Conservation (phyloP, 495 filamentous ascomycete species). For the Tuber microsphaerosporum region DNA sequence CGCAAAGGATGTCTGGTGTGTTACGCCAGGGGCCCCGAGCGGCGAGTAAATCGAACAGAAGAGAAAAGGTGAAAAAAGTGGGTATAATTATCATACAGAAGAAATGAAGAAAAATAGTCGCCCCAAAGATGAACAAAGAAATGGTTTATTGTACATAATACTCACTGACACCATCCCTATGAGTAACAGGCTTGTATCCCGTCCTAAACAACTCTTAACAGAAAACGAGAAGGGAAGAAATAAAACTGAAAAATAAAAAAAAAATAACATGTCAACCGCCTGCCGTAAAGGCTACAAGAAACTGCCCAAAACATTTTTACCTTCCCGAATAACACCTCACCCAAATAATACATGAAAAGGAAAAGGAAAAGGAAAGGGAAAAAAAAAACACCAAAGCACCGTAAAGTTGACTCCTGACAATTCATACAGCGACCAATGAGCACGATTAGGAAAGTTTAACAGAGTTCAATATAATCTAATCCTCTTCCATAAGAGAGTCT, state of each 20-base stretch:
- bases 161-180: not conserved
- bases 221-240: constrained; percentile 23
- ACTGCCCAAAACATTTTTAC: constrained; percentile 17
- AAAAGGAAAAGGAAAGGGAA: not conserved
- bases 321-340: constrained; percentile 28
- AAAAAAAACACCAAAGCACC: not conserved
- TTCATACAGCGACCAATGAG: constrained; percentile 14
- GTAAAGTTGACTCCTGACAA: constrained; percentile 23
- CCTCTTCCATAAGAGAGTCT: constrained; percentile 40
- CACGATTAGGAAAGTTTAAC: constrained; percentile 26
- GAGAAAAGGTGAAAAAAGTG: not conserved
- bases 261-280: constrained; percentile 8
- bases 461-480: constrained; percentile 23
- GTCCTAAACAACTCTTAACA: constrained; percentile 12
- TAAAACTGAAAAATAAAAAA: constrained; percentile 11
- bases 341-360: not conserved
- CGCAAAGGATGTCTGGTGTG: not conserved
- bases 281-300: constrained; percentile 15
- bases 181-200: not conserved
- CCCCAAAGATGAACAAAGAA: constrained; percentile 21
- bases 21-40: not conserved
- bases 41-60: not conserved
- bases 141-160: not conserved
- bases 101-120: constrained; percentile 22
- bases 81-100: constrained; percentile 15